These are phyloP conservation scores for Yarrowia divulgata DNA, from an alignment of 805 yeast species.

Conservation along the genomic window DNA sequence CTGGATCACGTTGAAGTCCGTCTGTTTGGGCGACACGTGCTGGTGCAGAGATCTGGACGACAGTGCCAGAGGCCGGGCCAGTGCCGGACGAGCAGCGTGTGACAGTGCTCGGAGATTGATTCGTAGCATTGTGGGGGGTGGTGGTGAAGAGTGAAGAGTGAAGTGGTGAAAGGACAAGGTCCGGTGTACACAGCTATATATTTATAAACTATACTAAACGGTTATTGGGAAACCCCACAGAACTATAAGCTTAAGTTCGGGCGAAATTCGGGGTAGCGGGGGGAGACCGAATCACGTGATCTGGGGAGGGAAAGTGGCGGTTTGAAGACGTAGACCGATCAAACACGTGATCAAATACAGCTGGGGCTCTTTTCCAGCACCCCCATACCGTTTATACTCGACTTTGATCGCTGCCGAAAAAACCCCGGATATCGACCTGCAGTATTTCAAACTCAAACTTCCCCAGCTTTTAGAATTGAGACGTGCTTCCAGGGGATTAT, in stretches of 20 bases:
- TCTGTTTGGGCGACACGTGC: slow-evolving; percentile 37
- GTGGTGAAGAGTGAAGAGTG: neutral
- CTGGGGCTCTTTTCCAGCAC: too few species aligned
- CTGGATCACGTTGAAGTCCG: slow-evolving; percentile 42
- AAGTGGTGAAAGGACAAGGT: too few species aligned
- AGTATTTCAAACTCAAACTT: slow-evolving; percentile 11
- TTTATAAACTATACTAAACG: slow-evolving; percentile 28
- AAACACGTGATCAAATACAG: neutral
- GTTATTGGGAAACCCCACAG: slow-evolving; percentile 38
- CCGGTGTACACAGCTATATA: neutral
- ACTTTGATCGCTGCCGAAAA: slow-evolving; percentile 2
- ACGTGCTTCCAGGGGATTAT: neutral
- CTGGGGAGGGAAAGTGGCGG: neutral
- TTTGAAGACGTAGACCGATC: neutral
- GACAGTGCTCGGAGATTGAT: slow-evolving; percentile 28
- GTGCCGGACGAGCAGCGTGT: slow-evolving; percentile 9
- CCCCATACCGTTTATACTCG: too few species aligned
- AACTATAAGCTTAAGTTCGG: slow-evolving; percentile 26
- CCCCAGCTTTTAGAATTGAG: slow-evolving; percentile 29
- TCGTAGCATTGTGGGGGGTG: slow-evolving; percentile 35
- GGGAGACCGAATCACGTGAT: too few species aligned
- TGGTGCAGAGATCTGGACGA: slow-evolving; percentile 19
- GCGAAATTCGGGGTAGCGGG: slow-evolving; percentile 13
- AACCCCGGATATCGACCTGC: slow-evolving; percentile 37
- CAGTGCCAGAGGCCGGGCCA: slow-evolving; percentile 8